A percentile compares a stretch with the other conserved stretches of the same genome.
These are phyloP conservation scores for Penicillium atrosanguineum DNA, from an alignment of 495 filamentous ascomycete species.

Conservation along the genomic window DNA sequence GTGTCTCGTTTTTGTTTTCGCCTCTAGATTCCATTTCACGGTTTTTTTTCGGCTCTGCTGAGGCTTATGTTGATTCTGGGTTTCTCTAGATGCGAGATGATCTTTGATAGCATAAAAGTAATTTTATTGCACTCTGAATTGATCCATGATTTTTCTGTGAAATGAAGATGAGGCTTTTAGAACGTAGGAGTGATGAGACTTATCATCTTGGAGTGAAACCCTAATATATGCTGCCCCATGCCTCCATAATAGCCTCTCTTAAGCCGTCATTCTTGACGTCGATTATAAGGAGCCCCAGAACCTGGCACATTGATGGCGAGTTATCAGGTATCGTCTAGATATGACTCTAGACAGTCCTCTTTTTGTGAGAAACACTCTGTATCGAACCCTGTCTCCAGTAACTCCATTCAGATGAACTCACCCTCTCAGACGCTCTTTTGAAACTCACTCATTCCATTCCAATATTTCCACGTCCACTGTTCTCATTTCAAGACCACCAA, in stretches of 20 bases:
- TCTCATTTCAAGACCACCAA: not conserved
- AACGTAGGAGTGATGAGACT: not conserved
- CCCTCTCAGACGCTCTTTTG: not conserved
- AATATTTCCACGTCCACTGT: not conserved
- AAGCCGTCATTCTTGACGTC: too few relatives aligned
- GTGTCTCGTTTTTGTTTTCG: constrained; percentile 10
- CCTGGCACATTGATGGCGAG: too few relatives aligned
- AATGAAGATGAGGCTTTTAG: not conserved
- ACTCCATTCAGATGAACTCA: not conserved
- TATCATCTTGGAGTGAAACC: not conserved
- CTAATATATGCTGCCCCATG: too few relatives aligned
- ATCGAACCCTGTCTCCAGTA: not conserved
- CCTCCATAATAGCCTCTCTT: too few relatives aligned
- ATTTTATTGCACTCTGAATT: not conserved
- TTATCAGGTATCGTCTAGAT: too few relatives aligned
- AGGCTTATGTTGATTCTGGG: not conserved
- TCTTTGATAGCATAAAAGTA: constrained; percentile 5
- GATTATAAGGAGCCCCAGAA: too few relatives aligned
- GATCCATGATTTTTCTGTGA: not conserved
- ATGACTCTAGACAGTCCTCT: too few relatives aligned
- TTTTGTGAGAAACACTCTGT: not conserved
- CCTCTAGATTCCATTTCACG: constrained; percentile 18
- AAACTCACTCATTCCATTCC: not conserved
- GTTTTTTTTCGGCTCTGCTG: not conserved
- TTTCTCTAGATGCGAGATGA: not conserved